Percentiles rank a stretch among this genome's conserved stretches.
These are phyloP conservation scores for Arctostaphylos glauca DNA, from an alignment of 148 eudicot species.

Conservation along the genomic window DNA sequence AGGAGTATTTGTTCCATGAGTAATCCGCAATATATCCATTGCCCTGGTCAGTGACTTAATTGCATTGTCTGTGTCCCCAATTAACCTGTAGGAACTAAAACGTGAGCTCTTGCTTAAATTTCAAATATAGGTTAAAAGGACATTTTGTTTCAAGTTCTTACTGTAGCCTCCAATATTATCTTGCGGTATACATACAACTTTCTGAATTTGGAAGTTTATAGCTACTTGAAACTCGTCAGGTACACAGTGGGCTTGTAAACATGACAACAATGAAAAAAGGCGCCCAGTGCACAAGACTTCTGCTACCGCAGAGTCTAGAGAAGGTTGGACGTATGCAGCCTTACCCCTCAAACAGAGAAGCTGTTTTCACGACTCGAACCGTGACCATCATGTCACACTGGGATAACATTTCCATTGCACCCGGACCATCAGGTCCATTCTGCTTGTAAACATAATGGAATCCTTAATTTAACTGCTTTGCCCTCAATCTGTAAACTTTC, in stretches of 20 bases:
- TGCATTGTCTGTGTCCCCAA: conserved; percentile 65
- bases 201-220: neutral
- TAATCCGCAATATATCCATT: conserved; percentile 55
- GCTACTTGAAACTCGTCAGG: neutral
- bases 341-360: no score
- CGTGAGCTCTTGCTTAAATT: neutral
- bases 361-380: no score
- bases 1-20: conserved; percentile 71
- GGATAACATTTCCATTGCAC: no score
- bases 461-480: neutral
- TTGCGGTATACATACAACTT: neutral
- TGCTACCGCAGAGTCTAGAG: no score
- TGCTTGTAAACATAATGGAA: neutral
- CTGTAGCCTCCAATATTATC: neutral
- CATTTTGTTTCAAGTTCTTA: neutral
- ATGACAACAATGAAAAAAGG: neutral
- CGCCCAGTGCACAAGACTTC: no score
- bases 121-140: neutral
- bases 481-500: neutral
- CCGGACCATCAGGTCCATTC: neutral
- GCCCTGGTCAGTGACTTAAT: conserved; percentile 69
- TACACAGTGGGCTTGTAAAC: neutral
- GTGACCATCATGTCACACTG: no score
- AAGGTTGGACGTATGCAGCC: no score
- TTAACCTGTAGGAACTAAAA: conserved; percentile 52